Conservation (phyloP, 73 alveolate species). For the Paramecium caudatum region DNA sequence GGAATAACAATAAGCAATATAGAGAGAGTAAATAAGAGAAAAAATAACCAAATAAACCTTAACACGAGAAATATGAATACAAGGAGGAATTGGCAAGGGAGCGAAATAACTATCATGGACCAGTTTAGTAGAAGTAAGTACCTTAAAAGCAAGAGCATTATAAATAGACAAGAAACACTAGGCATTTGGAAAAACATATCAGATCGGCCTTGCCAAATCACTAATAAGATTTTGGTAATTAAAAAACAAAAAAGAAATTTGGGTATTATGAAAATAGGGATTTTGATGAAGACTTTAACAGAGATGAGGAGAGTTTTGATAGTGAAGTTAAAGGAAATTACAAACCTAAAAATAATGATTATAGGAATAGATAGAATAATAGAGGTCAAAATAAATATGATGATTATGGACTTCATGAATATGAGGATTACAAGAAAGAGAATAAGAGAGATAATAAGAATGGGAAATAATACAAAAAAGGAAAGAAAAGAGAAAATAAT, state of each 20-base stretch:
- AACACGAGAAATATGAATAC: neutral
- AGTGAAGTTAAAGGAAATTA: neutral
- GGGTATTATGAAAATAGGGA: neutral
- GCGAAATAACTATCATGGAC: too few species aligned
- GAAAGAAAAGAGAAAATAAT: neutral
- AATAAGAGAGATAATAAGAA: neutral
- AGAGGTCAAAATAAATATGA: neutral
- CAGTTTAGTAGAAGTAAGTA: too few species aligned
- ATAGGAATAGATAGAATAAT: neutral
- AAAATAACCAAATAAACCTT: neutral
- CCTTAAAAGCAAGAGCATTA: too few species aligned
- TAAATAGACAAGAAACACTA: neutral
- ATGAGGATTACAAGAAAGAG: neutral
- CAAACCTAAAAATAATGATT: neutral
- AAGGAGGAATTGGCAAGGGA: neutral
- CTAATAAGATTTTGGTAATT: neutral
- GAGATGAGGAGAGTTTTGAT: neutral
- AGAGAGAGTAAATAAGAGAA: neutral
- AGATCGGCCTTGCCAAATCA: neutral
- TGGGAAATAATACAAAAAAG: neutral
- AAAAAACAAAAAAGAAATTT: neutral
- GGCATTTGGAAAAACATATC: neutral
- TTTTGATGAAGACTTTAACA: neutral
- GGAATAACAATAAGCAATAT: neutral
- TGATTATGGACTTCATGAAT: neutral